Base-by-base conservation (phyloP, 176 grass and related monocot species). In the Chrysopogon serrulatus region DNA sequence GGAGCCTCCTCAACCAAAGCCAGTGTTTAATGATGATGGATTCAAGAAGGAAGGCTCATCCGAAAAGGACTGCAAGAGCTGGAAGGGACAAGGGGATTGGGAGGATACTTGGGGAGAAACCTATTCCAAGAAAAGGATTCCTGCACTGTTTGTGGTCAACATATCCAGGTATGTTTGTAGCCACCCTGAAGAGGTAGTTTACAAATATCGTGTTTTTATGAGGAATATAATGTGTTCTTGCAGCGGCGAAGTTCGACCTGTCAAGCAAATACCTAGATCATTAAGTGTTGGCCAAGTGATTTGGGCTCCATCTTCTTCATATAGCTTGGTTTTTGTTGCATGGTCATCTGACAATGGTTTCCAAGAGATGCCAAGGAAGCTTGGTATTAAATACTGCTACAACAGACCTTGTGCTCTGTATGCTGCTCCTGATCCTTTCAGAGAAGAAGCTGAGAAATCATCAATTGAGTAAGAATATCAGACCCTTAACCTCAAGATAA, bases 341-440 rank as follows among this genome's bases (percentile, higher is more conserved):
- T 98, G 95, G 95, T 82, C 95, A 86, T 83, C 83, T 57, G 92
- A 95, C 71, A 98, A 95, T 90, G 91, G 91, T 77, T 89, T 87
- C 49, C 88, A 95, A 80, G 67, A 74, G 72, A 88, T 79, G 10
- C 91, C 95, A 71, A 88, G 95, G 85, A 98, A 98, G 83, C 89
- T 98, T 78, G 95, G 95, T 54, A 98, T 98, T 78, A 98, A 95
- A 76, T 98, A 98, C 69, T 98, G 95, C 81, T 98, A 90, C 77
- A 98, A 95, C 64, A 90, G 95, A 82, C 90, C 91, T 54, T 95
- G 95, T 91, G 76, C 91, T 72, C 62, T 98, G 78, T 98, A 93
- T 79, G 87, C 86, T 76, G 82, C 81, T 77, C 64, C 62, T 77
- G 82, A 88, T 71, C 92, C 95, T 88, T 95, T 95, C 77, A 78